Conservation (phyloP, 2,329 filamentous ascomycete genomes). For the Thelonectria discophora region DNA sequence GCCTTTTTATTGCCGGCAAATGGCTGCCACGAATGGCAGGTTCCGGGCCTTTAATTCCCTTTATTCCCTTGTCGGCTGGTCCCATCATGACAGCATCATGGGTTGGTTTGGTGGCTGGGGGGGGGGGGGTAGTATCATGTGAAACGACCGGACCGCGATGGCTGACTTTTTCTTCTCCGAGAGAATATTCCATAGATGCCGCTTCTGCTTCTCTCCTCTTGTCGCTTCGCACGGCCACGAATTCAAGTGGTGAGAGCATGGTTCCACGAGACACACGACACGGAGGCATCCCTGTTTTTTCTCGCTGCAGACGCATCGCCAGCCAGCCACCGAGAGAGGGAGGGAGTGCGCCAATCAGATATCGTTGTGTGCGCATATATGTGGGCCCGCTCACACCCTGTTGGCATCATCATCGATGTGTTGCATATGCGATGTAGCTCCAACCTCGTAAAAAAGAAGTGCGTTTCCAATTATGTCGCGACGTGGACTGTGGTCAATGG, state of each 20-base stretch:
- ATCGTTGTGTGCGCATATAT: neutral
- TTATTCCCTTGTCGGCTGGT: too few relatives aligned
- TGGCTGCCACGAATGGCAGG: too few relatives aligned
- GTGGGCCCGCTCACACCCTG: neutral
- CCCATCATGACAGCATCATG: too few relatives aligned
- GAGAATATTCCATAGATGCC: too few relatives aligned
- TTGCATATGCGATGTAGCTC: slow-evolving; percentile 18
- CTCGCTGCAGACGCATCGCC: neutral
- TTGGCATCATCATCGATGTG: neutral
- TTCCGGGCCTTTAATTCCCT: too few relatives aligned
- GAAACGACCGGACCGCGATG: too few relatives aligned
- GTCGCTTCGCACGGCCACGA: too few relatives aligned
- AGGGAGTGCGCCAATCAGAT: neutral
- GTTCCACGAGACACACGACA: neutral
- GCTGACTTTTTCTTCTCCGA: too few relatives aligned
- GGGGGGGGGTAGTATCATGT: too few relatives aligned
- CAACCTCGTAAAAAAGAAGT: slow-evolving; percentile 22
- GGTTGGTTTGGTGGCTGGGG: too few relatives aligned
- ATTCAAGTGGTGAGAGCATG: neutral
- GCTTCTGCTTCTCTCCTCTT: too few relatives aligned
- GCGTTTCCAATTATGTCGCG: slow-evolving; percentile 20
- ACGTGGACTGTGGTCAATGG: slow-evolving; percentile 11
- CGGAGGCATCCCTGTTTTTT: neutral
- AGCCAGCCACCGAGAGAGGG: slow-evolving; percentile 15
- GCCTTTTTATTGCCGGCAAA: too few relatives aligned